Conservation (phyloP, 2,329 filamentous ascomycete species). For the Aspergillus sp. region DNA sequence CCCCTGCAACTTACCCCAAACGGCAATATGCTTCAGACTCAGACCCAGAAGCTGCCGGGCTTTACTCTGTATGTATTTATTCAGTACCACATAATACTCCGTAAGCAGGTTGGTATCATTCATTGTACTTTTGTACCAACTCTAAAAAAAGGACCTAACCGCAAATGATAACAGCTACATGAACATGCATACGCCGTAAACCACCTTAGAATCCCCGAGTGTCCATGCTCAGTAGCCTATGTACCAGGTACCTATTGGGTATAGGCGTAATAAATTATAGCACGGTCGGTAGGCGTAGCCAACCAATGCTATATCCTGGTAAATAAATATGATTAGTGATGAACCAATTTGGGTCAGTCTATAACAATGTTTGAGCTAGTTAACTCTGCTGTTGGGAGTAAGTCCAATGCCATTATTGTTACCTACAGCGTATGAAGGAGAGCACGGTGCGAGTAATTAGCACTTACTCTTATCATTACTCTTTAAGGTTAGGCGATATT, state of each 20-base stretch:
- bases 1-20: conserved; percentile 21
- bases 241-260: background rate
- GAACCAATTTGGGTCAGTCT: too few species aligned
- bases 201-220: background rate
- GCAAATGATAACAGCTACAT: background rate
- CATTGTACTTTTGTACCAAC: background rate
- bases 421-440: too few species aligned
- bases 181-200: background rate
- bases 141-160: background rate
- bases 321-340: too few species aligned
- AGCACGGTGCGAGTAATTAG: too few species aligned
- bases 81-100: background rate
- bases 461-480: too few species aligned
- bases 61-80: background rate
- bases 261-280: too few species aligned
- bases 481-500: too few species aligned
- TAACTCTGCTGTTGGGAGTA: too few species aligned
- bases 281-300: too few species aligned
- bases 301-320: too few species aligned
- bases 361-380: too few species aligned
- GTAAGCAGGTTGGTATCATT: background rate
- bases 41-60: background rate
- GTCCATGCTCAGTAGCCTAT: background rate
- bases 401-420: too few species aligned
- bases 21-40: conserved; percentile 16